Percentiles rank a stretch among this genome's conserved stretches.
These are phyloP conservation scores for Arthrobotrys conoides DNA, from an alignment of 2,329 filamentous ascomycete species.

Conservation along the genomic window DNA sequence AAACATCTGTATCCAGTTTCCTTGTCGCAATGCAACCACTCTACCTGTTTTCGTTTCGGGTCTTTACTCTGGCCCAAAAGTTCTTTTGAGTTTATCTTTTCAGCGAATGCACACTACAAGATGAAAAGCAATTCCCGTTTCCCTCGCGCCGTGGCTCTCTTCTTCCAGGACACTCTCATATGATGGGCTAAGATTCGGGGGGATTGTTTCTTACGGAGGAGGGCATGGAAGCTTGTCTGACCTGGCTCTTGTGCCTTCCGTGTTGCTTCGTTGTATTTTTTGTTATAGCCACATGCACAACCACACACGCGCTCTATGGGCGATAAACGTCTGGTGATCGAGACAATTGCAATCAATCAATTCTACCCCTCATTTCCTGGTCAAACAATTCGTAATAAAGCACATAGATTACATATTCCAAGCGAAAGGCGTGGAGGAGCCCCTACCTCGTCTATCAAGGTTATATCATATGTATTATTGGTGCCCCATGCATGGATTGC, in stretches of 20 bases:
- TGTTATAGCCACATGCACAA: background rate
- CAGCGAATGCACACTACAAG: too few relatives aligned
- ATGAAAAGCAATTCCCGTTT: too few relatives aligned
- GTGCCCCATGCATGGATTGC: background rate
- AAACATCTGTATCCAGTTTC: too few relatives aligned
- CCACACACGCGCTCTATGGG: conserved; percentile 12
- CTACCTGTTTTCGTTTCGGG: too few relatives aligned
- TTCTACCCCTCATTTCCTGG: background rate
- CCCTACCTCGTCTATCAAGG: background rate
- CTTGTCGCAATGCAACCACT: too few relatives aligned
- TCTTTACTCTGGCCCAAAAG: background rate
- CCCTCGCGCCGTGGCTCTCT: too few relatives aligned
- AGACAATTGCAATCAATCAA: background rate
- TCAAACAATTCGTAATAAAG: background rate
- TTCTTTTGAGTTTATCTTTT: background rate
- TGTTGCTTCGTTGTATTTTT: conserved; percentile 13
- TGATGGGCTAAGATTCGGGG: background rate
- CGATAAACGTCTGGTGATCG: conserved; percentile 13
- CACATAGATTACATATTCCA: background rate
- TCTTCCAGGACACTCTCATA: background rate
- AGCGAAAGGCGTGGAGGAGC: background rate
- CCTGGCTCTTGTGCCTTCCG: background rate
- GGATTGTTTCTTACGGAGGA: background rate
- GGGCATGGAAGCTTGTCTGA: background rate
- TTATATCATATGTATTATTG: background rate